Percentiles rank a stretch among this genome's conserved stretches.
Conservation (phyloP, 176 grass and related monocot species). For the Miscanthus lutarioriparius region DNA sequence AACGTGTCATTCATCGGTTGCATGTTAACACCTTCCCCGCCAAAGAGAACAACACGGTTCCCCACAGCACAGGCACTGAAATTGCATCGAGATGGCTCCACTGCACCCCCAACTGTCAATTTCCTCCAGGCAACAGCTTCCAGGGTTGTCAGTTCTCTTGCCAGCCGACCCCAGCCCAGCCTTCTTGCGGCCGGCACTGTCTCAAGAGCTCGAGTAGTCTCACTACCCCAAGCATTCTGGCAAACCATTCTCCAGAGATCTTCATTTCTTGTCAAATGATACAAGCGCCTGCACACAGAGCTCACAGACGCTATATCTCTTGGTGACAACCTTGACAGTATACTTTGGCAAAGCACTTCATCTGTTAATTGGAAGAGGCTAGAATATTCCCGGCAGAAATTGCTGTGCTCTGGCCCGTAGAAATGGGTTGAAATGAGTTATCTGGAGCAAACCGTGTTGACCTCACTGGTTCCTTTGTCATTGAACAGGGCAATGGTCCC, state of each 20-base stretch:
- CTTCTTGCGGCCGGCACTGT: slow-evolving; percentile 73
- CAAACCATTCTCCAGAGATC: slow-evolving; percentile 98
- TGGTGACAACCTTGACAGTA: slow-evolving; percentile 75
- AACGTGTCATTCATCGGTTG: slow-evolving; percentile 97
- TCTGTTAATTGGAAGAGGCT: slow-evolving; percentile 80
- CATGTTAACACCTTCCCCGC: slow-evolving; percentile 95
- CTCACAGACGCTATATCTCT: slow-evolving; percentile 94
- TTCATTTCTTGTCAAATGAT: slow-evolving; percentile 77
- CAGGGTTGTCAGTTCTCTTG: slow-evolving; percentile 79
- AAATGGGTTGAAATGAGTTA: slow-evolving; percentile 40
- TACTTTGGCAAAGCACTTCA: slow-evolving; percentile 85
- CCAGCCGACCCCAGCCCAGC: slow-evolving; percentile 80
- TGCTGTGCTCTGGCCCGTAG: slow-evolving; percentile 31
- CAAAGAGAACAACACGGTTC: slow-evolving; percentile 88
- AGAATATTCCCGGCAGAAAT: slow-evolving; percentile 68
- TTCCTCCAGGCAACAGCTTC: slow-evolving; percentile 91
- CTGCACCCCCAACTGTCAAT: slow-evolving; percentile 77
- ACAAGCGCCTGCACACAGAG: slow-evolving; percentile 68
- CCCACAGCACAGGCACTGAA: slow-evolving; percentile 97
- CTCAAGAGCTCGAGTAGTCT: slow-evolving; percentile 80
- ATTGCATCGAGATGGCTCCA: slow-evolving; percentile 93
- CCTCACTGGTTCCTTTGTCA: slow-evolving; percentile 52
- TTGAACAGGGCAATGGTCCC: slow-evolving; percentile 62
- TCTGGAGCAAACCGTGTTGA: slow-evolving; percentile 47
- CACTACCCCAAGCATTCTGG: slow-evolving; percentile 90